Evolutionary conservation across 495 filamentous ascomycete species (phyloP), one percentile per base, ranked within the genome.

Genomic region (Evernia prunastri): DNA sequence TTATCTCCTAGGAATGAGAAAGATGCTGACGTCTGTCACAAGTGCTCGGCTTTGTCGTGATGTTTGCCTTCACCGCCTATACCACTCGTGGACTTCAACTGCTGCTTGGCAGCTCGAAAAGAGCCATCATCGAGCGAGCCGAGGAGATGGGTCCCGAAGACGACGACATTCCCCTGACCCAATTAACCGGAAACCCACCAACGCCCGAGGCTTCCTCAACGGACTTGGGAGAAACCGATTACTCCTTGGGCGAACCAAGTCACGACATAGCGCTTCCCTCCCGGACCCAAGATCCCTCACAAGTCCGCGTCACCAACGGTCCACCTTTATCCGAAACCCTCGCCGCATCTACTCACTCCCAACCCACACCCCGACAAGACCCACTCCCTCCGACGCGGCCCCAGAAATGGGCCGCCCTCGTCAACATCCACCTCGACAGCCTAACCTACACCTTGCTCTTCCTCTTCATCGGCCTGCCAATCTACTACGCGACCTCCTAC

Each of bases 11-110:
- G 60, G 53, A 29, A 51, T 31, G 5, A 5, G 15, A 6, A 0
- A 35, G 7, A 9, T 36, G 49, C 54, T 49, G 20, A 58, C 31
- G 42, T 53, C 27, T 15, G 27, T 57, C n/a, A 45, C 9, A 36
- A 83, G 79, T 82, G n/a, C 71, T 83, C 61, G 81, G 79, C 33
- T 82, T 81, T 66, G 56, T 79, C 29, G 73, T 78, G 9, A 78
- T 79, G 71, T 68, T 80, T 58, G 68, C 69, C 5, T 59, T 74
- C 4, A 80, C 80, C 37, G 78, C 80, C 5, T 83, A 82, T 60
- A 67, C 82, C 63, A 78, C 78, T 2, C 73, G 79, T 12, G 75
- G 71, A n/a, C 64, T 84, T 9, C 80, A 83, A 65, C 65, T 82
- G 15, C 37, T 81, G 8, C 64, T 80, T 0, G 78, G 81, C 23